phyloP scores from a whole-genome alignment of 768 basidiomycete species.

The Amanita phalloides region DNA sequence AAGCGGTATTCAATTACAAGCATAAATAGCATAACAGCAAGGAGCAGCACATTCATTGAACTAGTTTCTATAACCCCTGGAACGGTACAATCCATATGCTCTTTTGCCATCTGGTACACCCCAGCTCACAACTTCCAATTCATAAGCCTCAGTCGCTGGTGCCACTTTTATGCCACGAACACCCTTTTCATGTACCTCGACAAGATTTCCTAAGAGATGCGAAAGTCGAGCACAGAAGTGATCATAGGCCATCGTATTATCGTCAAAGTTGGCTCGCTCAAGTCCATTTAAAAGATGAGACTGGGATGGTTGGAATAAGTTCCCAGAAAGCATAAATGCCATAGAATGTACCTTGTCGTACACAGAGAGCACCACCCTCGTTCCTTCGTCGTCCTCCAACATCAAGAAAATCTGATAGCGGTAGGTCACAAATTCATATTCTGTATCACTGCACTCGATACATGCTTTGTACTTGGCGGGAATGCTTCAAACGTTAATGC shows the following conservation, averaged over 20 bases:
- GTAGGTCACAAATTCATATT: conserved; percentile 36
- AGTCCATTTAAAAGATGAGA: conserved; percentile 34
- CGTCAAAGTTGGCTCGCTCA: conserved; percentile 28
- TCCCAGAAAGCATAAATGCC: neutral
- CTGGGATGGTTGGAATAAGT: conserved; percentile 15
- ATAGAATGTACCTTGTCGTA: conserved; percentile 28
- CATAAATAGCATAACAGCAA: neutral
- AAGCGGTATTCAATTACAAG: too few species aligned
- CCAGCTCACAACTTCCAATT: conserved; percentile 5
- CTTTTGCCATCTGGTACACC: neutral
- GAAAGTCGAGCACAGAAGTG: conserved; percentile 29
- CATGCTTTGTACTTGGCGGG: conserved; percentile 32
- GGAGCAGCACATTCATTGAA: neutral
- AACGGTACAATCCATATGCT: neutral
- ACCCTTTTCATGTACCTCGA: conserved; percentile 24
- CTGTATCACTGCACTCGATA: conserved; percentile 39
- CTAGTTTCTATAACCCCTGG: neutral
- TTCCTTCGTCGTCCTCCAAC: conserved; percentile 38
- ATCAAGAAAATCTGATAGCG: conserved; percentile 38
- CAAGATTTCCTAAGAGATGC: conserved; percentile 37
- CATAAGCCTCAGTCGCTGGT: neutral
- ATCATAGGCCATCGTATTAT: conserved; percentile 24
- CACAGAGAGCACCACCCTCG: conserved; percentile 34
- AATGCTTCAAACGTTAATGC: conserved; percentile 24
- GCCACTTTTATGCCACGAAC: neutral